Base-by-base conservation (phyloP, 257 asterid genomes). In the Gynochthodes officinalis region DNA sequence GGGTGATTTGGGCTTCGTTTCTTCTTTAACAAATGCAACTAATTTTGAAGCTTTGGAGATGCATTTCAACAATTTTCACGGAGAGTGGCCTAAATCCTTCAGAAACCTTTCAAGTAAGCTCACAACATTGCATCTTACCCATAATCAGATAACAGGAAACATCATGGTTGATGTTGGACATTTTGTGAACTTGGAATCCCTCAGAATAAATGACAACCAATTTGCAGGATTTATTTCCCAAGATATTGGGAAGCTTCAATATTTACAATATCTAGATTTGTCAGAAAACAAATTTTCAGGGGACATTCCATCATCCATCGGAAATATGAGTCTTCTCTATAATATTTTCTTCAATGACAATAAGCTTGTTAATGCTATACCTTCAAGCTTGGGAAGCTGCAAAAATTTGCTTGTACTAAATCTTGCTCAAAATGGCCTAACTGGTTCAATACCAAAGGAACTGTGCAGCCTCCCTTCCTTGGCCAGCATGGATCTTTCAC, bases 111-210 rank as follows among this genome's bases (percentile, higher is more conserved):
- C 83, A 8, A 74, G 32, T 14, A 46, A 69, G 42, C 80, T 76
- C 23, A 39, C 43, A 57, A 40, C 46, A 23, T 19, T 76, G 49
- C 37, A 50, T 21, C 25, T 69, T 16, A 32, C 60, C 7, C 21
- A 15, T 69, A 74, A 79, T 62, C 71, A 63, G 25, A 23, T 79
- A 43, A 35, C 61, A 6, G 82, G 77, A 37, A 55, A n/a, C 39
- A 74, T 79, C 46, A 73, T 75, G 4, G 1, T 66, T 48, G 82
- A 71, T 52, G 62, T 79, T 42, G 82, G 76, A 64, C 70, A 69
- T 0, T 75, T 79, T 16, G 0, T 69, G 60, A 64, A 57, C 7
- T 5, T 79, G 69, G 75, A 64, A 42, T 71, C 50, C 13, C 53
- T 79, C 32, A 53, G 67, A 44, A 57, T 70, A 73, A 63, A 55